Evolutionary conservation across 805 yeast species (phyloP).

Genomic region (Ogataea ramenticola): DNA sequence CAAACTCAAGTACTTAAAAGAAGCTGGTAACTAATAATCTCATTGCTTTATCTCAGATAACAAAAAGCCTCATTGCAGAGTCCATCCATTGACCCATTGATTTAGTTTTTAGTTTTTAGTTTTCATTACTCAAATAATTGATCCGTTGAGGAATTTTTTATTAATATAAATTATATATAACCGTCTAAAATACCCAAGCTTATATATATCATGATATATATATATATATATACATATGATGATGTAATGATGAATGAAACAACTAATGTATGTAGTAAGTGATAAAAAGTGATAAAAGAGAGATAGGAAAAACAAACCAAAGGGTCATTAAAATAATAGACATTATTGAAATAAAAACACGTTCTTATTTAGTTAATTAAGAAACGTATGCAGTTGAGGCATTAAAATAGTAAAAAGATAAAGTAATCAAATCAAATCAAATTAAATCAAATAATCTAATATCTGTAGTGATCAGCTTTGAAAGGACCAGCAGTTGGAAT

Average conservation of each 20-base stretch:
- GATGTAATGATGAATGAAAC: not conserved
- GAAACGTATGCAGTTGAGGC: slow-evolving; percentile 27
- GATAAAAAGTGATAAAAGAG: not conserved
- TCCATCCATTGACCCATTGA: no score
- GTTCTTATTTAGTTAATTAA: not conserved
- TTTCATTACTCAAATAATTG: no score
- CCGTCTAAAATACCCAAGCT: slow-evolving; percentile 2
- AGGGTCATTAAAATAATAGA: slow-evolving; percentile 6
- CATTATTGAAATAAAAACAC: not conserved
- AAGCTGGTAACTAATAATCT: no score
- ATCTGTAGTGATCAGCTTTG: slow-evolving; percentile 98
- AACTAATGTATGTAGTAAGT: not conserved
- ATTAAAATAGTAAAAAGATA: slow-evolving; percentile 3
- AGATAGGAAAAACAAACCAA: not conserved
- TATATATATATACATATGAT: no score
- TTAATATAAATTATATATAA: slow-evolving; percentile 1
- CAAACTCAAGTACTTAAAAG: no score
- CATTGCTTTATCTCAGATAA: no score
- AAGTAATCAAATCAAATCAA: not conserved
- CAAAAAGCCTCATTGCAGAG: no score
- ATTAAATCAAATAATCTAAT: slow-evolving; percentile 38
- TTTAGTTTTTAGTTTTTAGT: no score
- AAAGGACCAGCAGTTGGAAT: slow-evolving; percentile 90
- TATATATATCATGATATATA: not conserved
- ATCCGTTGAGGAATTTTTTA: slow-evolving; percentile 9